A percentile compares a stretch with the other conserved stretches of the same genome.
phyloP scores from a whole-genome alignment of 768 basidiomycete genomes.

The Pleurotus salmoneostramineus region DNA sequence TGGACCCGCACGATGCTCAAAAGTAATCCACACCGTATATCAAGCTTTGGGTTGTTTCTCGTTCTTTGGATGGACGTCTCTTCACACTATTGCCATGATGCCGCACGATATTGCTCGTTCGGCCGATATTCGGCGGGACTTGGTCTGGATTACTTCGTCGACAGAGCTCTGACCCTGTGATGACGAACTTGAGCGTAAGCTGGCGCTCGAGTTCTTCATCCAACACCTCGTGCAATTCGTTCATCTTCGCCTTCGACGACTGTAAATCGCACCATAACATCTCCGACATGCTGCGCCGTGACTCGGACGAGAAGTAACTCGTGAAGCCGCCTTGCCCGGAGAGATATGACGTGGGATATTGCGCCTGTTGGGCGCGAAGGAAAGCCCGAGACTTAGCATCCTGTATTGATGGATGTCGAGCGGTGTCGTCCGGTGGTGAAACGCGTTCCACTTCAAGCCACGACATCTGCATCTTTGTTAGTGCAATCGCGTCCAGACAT shows the following conservation, averaged over 20 bases:
- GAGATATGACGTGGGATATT: slow-evolving; percentile 32
- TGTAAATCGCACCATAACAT: slow-evolving; percentile 29
- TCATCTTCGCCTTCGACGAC: slow-evolving; percentile 33
- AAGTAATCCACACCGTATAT: slow-evolving; percentile 29
- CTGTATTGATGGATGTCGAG: slow-evolving; percentile 15
- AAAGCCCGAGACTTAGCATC: slow-evolving; percentile 21
- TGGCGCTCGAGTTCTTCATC: slow-evolving; percentile 28
- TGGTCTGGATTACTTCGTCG: neutral
- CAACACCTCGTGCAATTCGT: slow-evolving; percentile 30
- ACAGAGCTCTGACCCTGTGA: slow-evolving; percentile 12
- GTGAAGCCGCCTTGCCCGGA: slow-evolving; percentile 27
- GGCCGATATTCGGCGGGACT: neutral
- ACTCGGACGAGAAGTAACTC: slow-evolving; percentile 30
- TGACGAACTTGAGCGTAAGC: slow-evolving; percentile 18
- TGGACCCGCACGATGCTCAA: slow-evolving; percentile 7
- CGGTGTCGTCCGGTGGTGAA: neutral
- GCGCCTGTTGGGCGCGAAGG: slow-evolving; percentile 31
- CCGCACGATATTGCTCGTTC: neutral
- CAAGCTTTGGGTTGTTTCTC: slow-evolving; percentile 13
- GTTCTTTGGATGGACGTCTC: neutral
- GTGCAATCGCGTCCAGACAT: slow-evolving; percentile 39
- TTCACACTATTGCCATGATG: slow-evolving; percentile 2
- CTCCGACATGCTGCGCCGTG: slow-evolving; percentile 25
- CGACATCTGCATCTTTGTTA: slow-evolving; percentile 37
- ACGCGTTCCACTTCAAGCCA: slow-evolving; percentile 13